Conservation (phyloP, 257 asterid genomes). For the Buddleja alternifolia region DNA sequence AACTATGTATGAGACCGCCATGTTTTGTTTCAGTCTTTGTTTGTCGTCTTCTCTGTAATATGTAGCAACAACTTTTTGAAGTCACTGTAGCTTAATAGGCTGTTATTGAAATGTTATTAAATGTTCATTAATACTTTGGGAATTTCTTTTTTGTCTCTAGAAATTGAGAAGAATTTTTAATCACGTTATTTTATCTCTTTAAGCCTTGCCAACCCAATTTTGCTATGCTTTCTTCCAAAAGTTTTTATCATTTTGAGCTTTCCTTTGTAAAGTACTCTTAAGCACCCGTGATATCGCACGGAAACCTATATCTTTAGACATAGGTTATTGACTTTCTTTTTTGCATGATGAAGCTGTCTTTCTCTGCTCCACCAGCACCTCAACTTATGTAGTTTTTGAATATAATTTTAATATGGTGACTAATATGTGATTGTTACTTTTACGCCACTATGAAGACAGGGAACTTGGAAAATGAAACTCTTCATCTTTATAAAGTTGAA, state of each 20-base stretch:
- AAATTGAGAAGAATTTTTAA: neutral
- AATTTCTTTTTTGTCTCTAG: no score
- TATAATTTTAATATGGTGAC: neutral
- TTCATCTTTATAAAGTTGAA: neutral
- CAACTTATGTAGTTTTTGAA: neutral
- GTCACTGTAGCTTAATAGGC: neutral
- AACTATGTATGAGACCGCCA: no score
- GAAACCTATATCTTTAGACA: neutral
- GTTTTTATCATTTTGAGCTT: neutral
- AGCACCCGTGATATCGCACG: neutral
- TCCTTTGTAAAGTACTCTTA: neutral
- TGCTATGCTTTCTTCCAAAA: neutral
- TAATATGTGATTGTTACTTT: neutral
- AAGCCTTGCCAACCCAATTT: neutral
- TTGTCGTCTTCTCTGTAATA: no score
- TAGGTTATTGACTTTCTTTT: neutral
- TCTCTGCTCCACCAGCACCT: neutral
- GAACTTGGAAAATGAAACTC: neutral
- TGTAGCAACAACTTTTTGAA: no score
- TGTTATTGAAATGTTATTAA: neutral
- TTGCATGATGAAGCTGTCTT: neutral
- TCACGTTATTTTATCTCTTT: neutral
- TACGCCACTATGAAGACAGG: constrained; percentile 2
- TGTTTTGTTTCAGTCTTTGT: no score
- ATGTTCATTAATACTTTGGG: no score